These are phyloP conservation scores for Setaria viridis DNA, from an alignment of 202 grass and related monocot genomes.

Conservation along the genomic window DNA sequence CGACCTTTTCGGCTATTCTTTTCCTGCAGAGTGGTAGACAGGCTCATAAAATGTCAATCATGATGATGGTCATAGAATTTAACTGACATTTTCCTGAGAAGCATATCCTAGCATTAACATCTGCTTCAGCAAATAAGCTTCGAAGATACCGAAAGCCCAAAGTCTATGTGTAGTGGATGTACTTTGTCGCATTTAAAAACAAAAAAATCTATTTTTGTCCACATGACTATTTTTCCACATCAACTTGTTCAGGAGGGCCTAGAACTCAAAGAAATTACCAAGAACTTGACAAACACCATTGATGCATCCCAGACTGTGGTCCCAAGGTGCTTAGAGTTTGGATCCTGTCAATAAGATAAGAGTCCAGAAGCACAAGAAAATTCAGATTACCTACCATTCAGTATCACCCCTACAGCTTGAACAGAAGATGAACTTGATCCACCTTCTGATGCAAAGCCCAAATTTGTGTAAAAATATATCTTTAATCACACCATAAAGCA, in stretches of 20 bases:
- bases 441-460: neutral
- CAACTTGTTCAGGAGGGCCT: neutral
- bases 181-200: neutral
- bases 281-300: constrained; percentile 92
- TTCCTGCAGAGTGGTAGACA: constrained; percentile 52
- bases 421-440: neutral
- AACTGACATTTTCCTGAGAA: neutral
- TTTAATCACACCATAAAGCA: neutral
- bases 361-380: neutral
- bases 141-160: neutral
- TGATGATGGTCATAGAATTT: neutral
- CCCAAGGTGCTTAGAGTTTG: constrained; percentile 93
- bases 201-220: neutral
- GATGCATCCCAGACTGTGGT: constrained; percentile 98
- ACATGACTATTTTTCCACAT: neutral
- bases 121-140: constrained; percentile 14
- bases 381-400: neutral
- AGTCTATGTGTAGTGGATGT: neutral
- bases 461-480: neutral
- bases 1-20: constrained; percentile 94
- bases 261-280: constrained; percentile 56
- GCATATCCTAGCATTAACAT: neutral
- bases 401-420: constrained; percentile 5
- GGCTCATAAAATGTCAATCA: constrained; percentile 6
- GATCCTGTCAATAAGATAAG: constrained; percentile 60